A percentile compares a stretch with the other conserved stretches of the same genome.
Conservation (phyloP, 305 asterid genomes). For the Solanum hybrid region DNA sequence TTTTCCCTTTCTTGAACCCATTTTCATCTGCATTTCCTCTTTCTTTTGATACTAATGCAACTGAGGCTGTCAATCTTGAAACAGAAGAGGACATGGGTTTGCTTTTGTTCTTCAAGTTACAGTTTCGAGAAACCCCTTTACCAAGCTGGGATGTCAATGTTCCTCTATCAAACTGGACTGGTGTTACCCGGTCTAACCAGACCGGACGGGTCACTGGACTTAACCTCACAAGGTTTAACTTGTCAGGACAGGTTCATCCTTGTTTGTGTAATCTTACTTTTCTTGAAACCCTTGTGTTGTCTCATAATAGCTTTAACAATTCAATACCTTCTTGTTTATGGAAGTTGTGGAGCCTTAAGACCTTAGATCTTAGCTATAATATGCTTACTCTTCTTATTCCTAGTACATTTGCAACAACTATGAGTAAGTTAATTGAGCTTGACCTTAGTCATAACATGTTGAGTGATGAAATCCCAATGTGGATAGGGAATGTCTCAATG, state of each 20-base stretch:
- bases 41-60: not conserved
- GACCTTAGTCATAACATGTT: conserved; percentile 57
- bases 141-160: conserved; percentile 41
- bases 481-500: conserved; percentile 65
- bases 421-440: conserved; percentile 27
- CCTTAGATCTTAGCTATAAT: conserved; percentile 65
- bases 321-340: conserved; percentile 49
- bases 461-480: conserved; percentile 37
- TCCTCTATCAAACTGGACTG: conserved; percentile 30
- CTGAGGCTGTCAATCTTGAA: not conserved
- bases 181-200: conserved; percentile 44
- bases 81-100: conserved; percentile 42
- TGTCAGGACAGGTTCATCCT: conserved; percentile 51
- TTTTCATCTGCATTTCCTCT: not conserved
- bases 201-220: conserved; percentile 53
- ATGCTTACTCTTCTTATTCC: conserved; percentile 32
- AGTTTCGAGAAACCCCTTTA: conserved; percentile 32
- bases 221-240: conserved; percentile 53
- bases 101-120: conserved; percentile 52
- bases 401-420: conserved; percentile 18
- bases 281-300: conserved; percentile 50
- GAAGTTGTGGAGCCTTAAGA: conserved; percentile 26
- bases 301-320: conserved; percentile 50
- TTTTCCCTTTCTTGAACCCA: not conserved
- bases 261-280: conserved; percentile 62